These are phyloP conservation scores for Xylaria curta DNA, from an alignment of 495 filamentous ascomycete species.

Conservation along the genomic window DNA sequence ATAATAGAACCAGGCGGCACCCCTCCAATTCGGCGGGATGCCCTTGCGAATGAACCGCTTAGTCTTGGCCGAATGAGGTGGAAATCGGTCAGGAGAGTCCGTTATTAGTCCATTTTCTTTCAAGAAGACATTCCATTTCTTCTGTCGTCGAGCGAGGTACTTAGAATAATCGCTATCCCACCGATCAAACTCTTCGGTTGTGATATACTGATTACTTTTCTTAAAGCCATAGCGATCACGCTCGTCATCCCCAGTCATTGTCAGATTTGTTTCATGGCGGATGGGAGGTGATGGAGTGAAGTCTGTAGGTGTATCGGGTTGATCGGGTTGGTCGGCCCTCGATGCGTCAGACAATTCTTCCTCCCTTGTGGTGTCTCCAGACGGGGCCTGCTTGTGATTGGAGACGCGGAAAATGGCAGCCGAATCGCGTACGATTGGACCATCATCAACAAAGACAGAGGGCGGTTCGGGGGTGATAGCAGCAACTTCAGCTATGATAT, in stretches of 20 bases:
- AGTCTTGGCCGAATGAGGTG: slow-evolving; percentile 76
- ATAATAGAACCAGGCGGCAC: slow-evolving; percentile 96
- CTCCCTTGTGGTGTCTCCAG: slow-evolving; percentile 23
- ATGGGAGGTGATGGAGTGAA: slow-evolving; percentile 29
- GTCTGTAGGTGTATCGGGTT: slow-evolving; percentile 24
- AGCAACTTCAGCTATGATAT: slow-evolving; percentile 50
- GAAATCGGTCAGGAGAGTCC: slow-evolving; percentile 76
- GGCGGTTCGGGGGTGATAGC: slow-evolving; percentile 31
- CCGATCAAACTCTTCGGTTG: slow-evolving; percentile 74
- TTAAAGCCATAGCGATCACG: slow-evolving; percentile 93
- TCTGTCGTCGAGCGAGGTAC: slow-evolving; percentile 70
- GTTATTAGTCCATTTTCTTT: slow-evolving; percentile 76
- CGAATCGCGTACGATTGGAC: slow-evolving; percentile 45
- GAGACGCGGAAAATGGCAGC: slow-evolving; percentile 46
- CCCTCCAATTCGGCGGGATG: slow-evolving; percentile 91
- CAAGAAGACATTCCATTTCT: slow-evolving; percentile 82
- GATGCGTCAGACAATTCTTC: slow-evolving; percentile 35
- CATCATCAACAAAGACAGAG: slow-evolving; percentile 31
- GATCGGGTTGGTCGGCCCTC: slow-evolving; percentile 37
- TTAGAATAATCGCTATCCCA: slow-evolving; percentile 78
- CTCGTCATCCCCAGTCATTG: slow-evolving; percentile 35
- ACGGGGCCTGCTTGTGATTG: slow-evolving; percentile 40
- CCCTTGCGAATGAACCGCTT: slow-evolving; percentile 93
- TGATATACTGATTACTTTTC: slow-evolving; percentile 83
- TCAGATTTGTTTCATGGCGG: slow-evolving; percentile 34